Evolutionary conservation across 2,329 filamentous ascomycete species (phyloP).

Genomic region (Tolypocladium nubicola): DNA sequence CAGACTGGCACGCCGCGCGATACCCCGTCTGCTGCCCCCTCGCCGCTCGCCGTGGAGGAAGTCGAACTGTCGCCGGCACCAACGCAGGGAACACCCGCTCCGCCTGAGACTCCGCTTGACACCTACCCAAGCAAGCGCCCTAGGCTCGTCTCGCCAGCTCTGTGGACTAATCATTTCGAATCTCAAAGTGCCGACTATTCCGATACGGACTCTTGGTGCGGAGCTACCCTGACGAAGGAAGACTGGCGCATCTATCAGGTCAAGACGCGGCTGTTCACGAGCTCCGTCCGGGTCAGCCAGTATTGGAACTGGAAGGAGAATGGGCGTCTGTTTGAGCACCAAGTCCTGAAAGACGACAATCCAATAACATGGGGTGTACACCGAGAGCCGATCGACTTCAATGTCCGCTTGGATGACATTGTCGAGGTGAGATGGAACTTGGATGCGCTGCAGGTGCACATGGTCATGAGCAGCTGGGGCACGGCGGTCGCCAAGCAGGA

Average conservation of each 20-base stretch:
- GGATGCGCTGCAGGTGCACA: slow-evolving; percentile 29
- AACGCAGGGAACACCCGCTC: background rate
- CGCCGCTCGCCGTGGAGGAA: slow-evolving; percentile 12
- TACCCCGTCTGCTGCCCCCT: slow-evolving; percentile 15
- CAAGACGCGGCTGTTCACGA: slow-evolving; percentile 36
- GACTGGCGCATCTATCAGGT: slow-evolving; percentile 45
- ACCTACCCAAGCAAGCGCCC: slow-evolving; percentile 14
- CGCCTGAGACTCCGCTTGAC: background rate
- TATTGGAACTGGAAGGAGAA: slow-evolving; percentile 43
- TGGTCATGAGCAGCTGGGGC: slow-evolving; percentile 23
- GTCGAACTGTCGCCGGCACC: slow-evolving; percentile 1
- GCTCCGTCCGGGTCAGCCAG: slow-evolving; percentile 37
- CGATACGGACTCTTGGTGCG: slow-evolving; percentile 39
- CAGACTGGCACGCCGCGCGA: slow-evolving; percentile 16
- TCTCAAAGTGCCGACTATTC: slow-evolving; percentile 37
- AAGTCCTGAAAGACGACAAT: slow-evolving; percentile 35
- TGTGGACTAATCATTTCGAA: slow-evolving; percentile 19
- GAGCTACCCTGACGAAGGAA: slow-evolving; percentile 29
- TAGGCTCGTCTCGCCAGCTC: slow-evolving; percentile 11
- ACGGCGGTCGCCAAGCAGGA: slow-evolving; percentile 14
- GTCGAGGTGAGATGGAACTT: slow-evolving; percentile 32
- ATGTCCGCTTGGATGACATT: slow-evolving; percentile 35
- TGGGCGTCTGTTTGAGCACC: slow-evolving; percentile 37
- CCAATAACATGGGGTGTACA: slow-evolving; percentile 39
- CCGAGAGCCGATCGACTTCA: slow-evolving; percentile 39